Conservation (phyloP, 108 stramenopile species). For the Epithemia pelagica region DNA sequence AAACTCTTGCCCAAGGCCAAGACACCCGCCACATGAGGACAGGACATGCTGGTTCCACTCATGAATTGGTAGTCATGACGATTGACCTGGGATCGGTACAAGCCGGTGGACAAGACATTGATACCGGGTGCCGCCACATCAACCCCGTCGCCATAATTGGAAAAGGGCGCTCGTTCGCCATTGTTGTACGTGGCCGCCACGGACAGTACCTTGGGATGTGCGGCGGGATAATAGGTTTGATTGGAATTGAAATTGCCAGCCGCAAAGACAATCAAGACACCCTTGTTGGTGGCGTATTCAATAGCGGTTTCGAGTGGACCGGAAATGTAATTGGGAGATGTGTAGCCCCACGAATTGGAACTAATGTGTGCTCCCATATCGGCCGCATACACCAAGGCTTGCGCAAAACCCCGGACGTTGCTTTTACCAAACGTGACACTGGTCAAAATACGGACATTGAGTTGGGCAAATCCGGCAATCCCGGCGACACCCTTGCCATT, state of each 20-base stretch:
- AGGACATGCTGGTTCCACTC: slow-evolving; percentile 23
- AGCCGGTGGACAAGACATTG: slow-evolving; percentile 16
- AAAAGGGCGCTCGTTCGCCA: slow-evolving; percentile 14
- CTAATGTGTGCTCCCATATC: slow-evolving; percentile 32
- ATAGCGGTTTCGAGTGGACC: slow-evolving; percentile 12
- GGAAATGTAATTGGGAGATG: neutral
- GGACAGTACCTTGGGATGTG: slow-evolving; percentile 23
- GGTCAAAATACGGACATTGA: slow-evolving; percentile 3
- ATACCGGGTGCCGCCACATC: slow-evolving; percentile 39
- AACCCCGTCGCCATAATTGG: slow-evolving; percentile 25
- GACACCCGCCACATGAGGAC: slow-evolving; percentile 42
- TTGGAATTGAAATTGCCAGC: slow-evolving; percentile 20
- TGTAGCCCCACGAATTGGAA: slow-evolving; percentile 27
- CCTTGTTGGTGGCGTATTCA: slow-evolving; percentile 16
- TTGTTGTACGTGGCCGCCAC: slow-evolving; percentile 26
- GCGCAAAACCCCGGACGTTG: neutral
- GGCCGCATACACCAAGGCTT: neutral
- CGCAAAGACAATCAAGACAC: slow-evolving; percentile 32
- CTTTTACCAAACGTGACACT: neutral
- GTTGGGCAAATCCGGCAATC: neutral
- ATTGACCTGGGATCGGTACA: too few species aligned
- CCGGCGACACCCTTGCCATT: neutral
- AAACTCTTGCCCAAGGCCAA: slow-evolving; percentile 17
- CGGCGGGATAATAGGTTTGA: slow-evolving; percentile 27
- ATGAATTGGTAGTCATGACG: neutral